Conservation (phyloP, 139 green algal species). For the Chlamydomonas sp. region DNA sequence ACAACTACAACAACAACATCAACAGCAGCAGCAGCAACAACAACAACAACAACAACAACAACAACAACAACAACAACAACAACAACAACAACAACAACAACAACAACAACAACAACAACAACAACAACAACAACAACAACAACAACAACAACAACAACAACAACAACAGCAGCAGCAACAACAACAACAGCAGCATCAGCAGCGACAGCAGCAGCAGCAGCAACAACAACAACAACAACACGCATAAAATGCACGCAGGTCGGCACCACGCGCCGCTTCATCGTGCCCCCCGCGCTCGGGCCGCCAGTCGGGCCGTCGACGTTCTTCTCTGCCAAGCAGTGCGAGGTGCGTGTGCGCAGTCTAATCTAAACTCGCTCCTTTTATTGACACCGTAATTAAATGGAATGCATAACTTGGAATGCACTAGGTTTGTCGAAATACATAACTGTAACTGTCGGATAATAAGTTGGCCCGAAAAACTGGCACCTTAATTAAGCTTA, state of each 20-base stretch:
- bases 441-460: no score
- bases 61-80: constrained; percentile 1
- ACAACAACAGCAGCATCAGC: no score
- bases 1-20: neutral
- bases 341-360: constrained; percentile 74
- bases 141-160: neutral
- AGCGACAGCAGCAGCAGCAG: constrained; percentile 6
- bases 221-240: neutral
- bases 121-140: neutral
- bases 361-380: no score
- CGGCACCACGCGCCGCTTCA: constrained; percentile 78
- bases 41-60: neutral
- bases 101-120: neutral
- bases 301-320: constrained; percentile 92
- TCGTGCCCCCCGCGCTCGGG: constrained; percentile 90
- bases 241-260: constrained; percentile 68
- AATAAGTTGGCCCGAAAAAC: no score
- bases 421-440: no score
- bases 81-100: no score
- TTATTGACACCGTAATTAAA: no score
- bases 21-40: constrained; percentile 7
- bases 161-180: neutral
- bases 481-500: no score
- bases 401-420: no score
- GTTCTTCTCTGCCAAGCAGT: constrained; percentile 99